Base-by-base conservation (phyloP, 495 filamentous ascomycete genomes). In the Xylaria bambusicola region DNA sequence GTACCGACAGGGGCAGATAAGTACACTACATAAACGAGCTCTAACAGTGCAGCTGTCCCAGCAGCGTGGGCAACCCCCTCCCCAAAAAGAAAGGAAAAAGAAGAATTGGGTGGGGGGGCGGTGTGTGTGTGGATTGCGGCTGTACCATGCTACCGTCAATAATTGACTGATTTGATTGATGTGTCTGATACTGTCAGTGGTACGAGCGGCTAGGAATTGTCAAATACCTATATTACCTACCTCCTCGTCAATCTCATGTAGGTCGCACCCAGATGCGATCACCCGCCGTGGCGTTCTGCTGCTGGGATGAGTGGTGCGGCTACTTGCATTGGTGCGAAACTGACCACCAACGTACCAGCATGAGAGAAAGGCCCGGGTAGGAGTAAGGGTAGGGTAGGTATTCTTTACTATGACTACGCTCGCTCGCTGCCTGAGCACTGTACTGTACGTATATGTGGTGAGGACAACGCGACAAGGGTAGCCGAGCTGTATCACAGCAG, bases 221-320 rank as follows among this genome's bases (percentile, higher is more conserved):
- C 29, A 33, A 10, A 33, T 33, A 33, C 29, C 29, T 10, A 33
- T 33, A 33, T 10, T 33, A 33, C 5, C 36, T 5, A 9, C 42
- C 48, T 33, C n/a, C 46, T 57, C 55, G 55, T 57, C 35, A 57
- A 57, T 57, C 55, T 57, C 24, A 20, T 8, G 23, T 45, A 40
- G 21, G 55, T 57, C 55, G 46, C 26, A 58, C 47, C 51, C 46
- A 46, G 56, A 51, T 58, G 56, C 56, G 38, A 47, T 55, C 38
- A 38, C 52, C 47, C 46, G 55, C 40, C 52, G 62, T 65, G 64
- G 59, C 47, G 55, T 48, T 47, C 56, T 58, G 55, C 56, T 58
- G 55, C 42, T 41, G 47, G 64, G 57, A 62, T 58, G 38, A 62
- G 51, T 21, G n/a, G 36, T 61, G 67, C 67, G 67, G 67, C 64